Conservation (phyloP, 768 basidiomycete species). For the Baorangia bicolor region DNA sequence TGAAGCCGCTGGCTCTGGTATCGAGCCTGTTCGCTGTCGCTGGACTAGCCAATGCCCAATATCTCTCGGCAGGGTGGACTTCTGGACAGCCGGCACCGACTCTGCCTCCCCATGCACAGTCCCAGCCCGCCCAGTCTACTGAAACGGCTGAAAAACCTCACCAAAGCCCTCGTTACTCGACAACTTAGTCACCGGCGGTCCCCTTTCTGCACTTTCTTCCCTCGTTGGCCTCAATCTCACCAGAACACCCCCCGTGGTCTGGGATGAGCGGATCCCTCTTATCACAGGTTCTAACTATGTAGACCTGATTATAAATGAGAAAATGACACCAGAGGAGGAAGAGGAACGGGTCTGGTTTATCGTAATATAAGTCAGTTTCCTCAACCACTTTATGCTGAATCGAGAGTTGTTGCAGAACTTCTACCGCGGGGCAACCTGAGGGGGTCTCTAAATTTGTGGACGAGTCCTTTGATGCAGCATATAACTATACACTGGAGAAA, state of each 20-base stretch:
- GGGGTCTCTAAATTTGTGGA: conserved; percentile 72
- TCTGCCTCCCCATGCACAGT: conserved; percentile 11
- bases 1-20: no score
- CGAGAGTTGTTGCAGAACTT: conserved; percentile 43
- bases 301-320: conserved; percentile 70
- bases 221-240: conserved; percentile 72
- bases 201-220: conserved; percentile 51
- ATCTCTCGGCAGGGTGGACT: no score
- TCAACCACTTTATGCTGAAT: neutral
- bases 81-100: no score
- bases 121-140: conserved; percentile 24
- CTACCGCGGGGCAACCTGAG: conserved; percentile 56
- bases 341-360: conserved; percentile 73
- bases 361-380: conserved; percentile 56
- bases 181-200: no score
- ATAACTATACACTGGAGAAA: conserved; percentile 56
- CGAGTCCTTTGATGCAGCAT: conserved; percentile 71
- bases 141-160: conserved; percentile 26
- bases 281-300: conserved; percentile 83
- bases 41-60: no score
- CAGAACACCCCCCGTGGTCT: conserved; percentile 43
- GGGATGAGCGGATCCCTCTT: conserved; percentile 74
- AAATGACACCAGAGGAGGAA: conserved; percentile 61
- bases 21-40: no score
- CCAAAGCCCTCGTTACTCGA: no score